Base-by-base conservation (phyloP, 108 stramenopile species). In the Discostella pseudostelligera region DNA sequence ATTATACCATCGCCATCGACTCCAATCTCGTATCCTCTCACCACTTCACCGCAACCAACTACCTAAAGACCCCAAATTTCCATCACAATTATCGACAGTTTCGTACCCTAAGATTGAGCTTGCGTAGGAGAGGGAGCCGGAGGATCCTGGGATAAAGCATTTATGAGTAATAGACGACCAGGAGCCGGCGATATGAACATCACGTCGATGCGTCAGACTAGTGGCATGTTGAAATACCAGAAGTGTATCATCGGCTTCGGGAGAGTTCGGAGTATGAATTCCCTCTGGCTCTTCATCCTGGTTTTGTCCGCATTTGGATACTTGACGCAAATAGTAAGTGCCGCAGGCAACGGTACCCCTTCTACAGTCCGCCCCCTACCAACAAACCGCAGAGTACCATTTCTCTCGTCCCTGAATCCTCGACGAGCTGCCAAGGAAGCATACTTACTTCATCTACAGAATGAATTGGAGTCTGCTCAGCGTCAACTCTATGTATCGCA, bases 401-500 rank as follows among this genome's bases (percentile, higher is more conserved):
- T 69, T 37, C 28, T 76, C 14, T 46, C 51, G 24, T 35, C 55
- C 35, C 26, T 14, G 2, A 76, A 62, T 22, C 51, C 74, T 35
- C 63, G 45, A 29, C 50, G 17, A 44, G 67, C 75, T 59, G 68
- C 75, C 5, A 56, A 58, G 32, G 55, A 76, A 29, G 67, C 75
- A 12, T 76, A 76, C 40, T 48, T 68, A 49, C 47, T 40, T 26
- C 62, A 59, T 39, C 53, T 76, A 43, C 55, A 65, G 64, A 59
- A 50, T 40, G 75, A 76, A 28, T 53, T 76, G 19, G 64, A 69
- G 44, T 36, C 56, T n/a, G 44, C 74, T 1, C 67, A 68, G 43
- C 62, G 67, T 26, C 62, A 76, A 37, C 62, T 76, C 8, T 76
- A 76, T 56, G 47, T 55, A 17, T 76, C 74, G 1, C 74, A 76